Conservation (phyloP, 2,329 filamentous ascomycete genomes). For the Lecanicillium sp. region DNA sequence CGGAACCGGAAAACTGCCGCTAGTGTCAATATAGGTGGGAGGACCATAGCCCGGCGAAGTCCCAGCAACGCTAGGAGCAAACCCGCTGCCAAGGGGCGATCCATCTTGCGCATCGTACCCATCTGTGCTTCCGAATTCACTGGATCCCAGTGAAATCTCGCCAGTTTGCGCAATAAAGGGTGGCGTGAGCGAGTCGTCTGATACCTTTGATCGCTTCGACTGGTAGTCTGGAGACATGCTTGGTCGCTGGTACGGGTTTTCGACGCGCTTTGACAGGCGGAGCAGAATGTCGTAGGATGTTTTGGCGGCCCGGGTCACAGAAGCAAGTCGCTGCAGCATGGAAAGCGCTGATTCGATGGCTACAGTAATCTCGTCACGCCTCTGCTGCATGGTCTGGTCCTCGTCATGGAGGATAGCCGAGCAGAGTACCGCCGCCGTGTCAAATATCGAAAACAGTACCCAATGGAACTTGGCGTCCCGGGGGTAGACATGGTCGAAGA, state of each 20-base stretch:
- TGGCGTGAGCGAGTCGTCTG: conserved; percentile 9
- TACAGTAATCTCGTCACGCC: conserved; percentile 29
- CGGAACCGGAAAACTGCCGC: background rate
- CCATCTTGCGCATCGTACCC: conserved; percentile 1
- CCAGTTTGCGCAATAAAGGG: conserved; percentile 3
- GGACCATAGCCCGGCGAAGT: conserved; percentile 4
- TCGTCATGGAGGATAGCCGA: conserved; percentile 42
- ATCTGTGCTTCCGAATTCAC: conserved; percentile 8
- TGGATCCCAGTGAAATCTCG: conserved; percentile 3
- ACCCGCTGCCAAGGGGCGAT: conserved; percentile 3
- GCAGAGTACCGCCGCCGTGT: conserved; percentile 40
- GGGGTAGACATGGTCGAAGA: conserved; percentile 9
- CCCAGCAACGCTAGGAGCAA: conserved; percentile 2
- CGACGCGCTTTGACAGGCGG: conserved; percentile 18
- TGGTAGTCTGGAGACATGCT: conserved; percentile 1
- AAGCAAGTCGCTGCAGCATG: conserved; percentile 23
- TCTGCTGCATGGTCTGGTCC: conserved; percentile 28
- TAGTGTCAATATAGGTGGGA: background rate
- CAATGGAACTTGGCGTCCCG: conserved; percentile 38
- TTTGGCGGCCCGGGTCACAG: conserved; percentile 21
- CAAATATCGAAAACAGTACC: conserved; percentile 41
- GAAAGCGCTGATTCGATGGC: conserved; percentile 27
- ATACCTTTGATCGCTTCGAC: conserved; percentile 7
- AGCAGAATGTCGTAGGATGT: conserved; percentile 23
- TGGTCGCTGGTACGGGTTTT: background rate